Evolutionary conservation across 768 basidiomycete genomes (phyloP).

Genomic region (Leccinum imitatum): DNA sequence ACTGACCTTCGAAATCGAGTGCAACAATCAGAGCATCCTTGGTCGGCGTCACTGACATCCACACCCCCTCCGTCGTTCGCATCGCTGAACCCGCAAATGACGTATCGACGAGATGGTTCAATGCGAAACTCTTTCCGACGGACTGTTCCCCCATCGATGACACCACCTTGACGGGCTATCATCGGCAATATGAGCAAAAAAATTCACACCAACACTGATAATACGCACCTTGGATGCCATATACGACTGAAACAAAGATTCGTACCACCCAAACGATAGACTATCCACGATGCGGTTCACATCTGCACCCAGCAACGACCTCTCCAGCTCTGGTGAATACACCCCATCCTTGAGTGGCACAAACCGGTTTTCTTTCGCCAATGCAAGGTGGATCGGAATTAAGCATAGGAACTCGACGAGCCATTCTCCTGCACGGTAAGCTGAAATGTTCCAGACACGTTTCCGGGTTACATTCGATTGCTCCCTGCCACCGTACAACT

Average conservation of each 20-base stretch:
- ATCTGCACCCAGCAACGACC: slow-evolving; percentile 55
- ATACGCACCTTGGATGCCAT: slow-evolving; percentile 50
- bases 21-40: slow-evolving; percentile 53
- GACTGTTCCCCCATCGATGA: slow-evolving; percentile 72
- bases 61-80: slow-evolving; percentile 67
- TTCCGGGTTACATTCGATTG: not conserved
- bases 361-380: slow-evolving; percentile 60
- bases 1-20: slow-evolving; percentile 60
- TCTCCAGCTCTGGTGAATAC: slow-evolving; percentile 48
- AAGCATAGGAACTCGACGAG: slow-evolving; percentile 58
- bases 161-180: slow-evolving; percentile 60
- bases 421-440: slow-evolving; percentile 57
- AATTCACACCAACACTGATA: accelerated
- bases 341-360: slow-evolving; percentile 61
- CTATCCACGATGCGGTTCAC: slow-evolving; percentile 55
- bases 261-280: slow-evolving; percentile 64
- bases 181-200: not conserved
- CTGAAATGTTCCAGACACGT: slow-evolving; percentile 34
- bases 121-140: slow-evolving; percentile 57
- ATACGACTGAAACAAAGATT: slow-evolving; percentile 61
- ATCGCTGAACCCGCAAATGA: slow-evolving; percentile 67
- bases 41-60: slow-evolving; percentile 67
- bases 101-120: slow-evolving; percentile 62
- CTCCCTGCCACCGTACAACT: slow-evolving; percentile 4
- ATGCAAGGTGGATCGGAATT: slow-evolving; percentile 63